Base-by-base conservation (phyloP, 176 grass and related monocot genomes). In the Alloteropsis semialata region DNA sequence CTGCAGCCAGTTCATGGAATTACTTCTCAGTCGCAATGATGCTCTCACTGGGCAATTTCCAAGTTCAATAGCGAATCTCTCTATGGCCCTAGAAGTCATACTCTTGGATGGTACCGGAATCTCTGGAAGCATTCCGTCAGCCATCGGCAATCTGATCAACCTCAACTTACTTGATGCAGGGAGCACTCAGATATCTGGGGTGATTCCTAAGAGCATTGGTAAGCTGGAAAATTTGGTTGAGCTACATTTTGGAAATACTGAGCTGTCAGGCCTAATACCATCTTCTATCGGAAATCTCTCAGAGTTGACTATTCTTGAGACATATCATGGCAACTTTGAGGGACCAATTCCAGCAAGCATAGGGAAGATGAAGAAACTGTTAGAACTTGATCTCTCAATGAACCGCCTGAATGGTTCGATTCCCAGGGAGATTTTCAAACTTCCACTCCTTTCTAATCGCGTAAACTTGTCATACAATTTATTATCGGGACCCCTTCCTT, bases 301-400 rank as follows among this genome's bases (percentile, higher is more conserved):
- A 36, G n/a, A 14, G 50, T 0, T 78, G 10, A 4, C 0, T 59
- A 9, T 4, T n/a, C 8, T 84, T 11, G 2, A 15, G 9, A 34
- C 36, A 43, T 5, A 4, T 19, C 2, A 42, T 10, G 2, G 4
- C 18, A 75, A 36, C 2, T 43, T 71, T n/a, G 53, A 71, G 2
- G 83, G 74, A 5, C 28, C 53, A 21, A 78, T 85, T 29, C 75
- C 65, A 71, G 50, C 74, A 28, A 85, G 15, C 64, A 50, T 85
- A 1, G 63, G 74, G 2, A 77, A 85, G 9, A 10, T 85, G 3
- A 78, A 77, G 14, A 78, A 11, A 48, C 10, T 77, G 9, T 0
- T 36, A 27, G 0, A 1, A 10, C 74, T 85, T 69, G 3, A 37
- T 68, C n/a, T 69, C 18, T 76, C 71, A 43, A 17, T 1, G 7